These are phyloP conservation scores for Bretschneidera sinensis DNA, from an alignment of 345 rosid species.

Conservation along the genomic window DNA sequence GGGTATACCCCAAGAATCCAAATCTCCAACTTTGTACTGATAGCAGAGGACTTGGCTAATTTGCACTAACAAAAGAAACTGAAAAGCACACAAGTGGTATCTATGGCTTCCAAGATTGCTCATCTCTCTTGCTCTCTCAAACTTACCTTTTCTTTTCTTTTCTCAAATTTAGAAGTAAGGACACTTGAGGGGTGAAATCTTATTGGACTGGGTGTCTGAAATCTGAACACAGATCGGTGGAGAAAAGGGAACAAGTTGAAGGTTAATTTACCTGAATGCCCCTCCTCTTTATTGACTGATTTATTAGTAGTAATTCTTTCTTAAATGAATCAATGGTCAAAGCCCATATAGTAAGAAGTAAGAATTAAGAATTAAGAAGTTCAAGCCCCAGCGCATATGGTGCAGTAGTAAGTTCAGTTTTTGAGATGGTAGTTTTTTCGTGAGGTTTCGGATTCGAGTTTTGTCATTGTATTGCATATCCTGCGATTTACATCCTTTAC, in stretches of 20 bases:
- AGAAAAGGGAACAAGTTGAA: too few relatives aligned
- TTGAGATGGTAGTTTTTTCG: background rate
- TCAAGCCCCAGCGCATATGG: background rate
- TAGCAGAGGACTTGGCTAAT: conserved; percentile 41
- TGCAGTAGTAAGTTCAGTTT: background rate
- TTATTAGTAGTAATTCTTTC: too few relatives aligned
- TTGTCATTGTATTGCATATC: too few relatives aligned
- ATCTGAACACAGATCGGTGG: too few relatives aligned
- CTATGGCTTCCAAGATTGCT: background rate
- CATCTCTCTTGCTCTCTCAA: background rate
- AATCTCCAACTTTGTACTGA: conserved; percentile 70
- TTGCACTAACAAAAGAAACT: conserved; percentile 39
- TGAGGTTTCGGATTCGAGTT: background rate
- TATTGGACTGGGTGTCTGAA: too few relatives aligned
- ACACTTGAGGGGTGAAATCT: too few relatives aligned
- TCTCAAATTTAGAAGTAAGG: too few relatives aligned
- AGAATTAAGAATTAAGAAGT: background rate
- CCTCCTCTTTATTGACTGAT: too few relatives aligned
- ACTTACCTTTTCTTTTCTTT: background rate
- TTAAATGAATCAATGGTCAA: background rate
- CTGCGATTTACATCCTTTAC: too few relatives aligned
- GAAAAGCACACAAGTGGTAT: conserved; percentile 20
- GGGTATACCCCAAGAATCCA: conserved; percentile 89
- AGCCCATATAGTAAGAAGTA: background rate
- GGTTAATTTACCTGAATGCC: background rate